Conservation (phyloP, 2,329 filamentous ascomycete species). For the Ophiocordyceps sinensis region DNA sequence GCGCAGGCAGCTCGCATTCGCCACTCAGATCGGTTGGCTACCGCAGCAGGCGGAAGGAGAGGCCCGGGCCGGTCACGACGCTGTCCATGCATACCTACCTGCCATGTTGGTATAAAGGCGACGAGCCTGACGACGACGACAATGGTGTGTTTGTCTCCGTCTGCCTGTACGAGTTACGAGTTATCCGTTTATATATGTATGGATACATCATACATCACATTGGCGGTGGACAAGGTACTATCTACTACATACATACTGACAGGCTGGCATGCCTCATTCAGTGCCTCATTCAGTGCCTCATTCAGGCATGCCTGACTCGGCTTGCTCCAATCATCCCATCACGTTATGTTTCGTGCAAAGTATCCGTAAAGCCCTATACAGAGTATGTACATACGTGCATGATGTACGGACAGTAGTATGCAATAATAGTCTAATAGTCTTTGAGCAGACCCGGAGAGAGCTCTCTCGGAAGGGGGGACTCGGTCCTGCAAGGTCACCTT, state of each 20-base stretch:
- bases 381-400: too few relatives aligned
- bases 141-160: not conserved
- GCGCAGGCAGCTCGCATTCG: not conserved
- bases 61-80: not conserved
- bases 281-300: too few relatives aligned
- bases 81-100: not conserved
- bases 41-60: not conserved
- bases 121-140: not conserved
- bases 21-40: not conserved
- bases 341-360: not conserved
- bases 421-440: too few relatives aligned
- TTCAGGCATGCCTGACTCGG: constrained; percentile 1
- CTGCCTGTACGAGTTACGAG: too few relatives aligned
- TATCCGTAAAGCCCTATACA: too few relatives aligned
- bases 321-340: constrained; percentile 1
- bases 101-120: not conserved
- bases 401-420: too few relatives aligned
- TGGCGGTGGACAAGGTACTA: too few relatives aligned
- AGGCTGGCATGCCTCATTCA: not conserved
- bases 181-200: too few relatives aligned
- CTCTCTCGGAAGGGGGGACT: not conserved
- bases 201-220: too few relatives aligned
- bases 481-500: not conserved
- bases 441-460: too few relatives aligned
- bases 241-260: too few relatives aligned